Evolutionary conservation across 371 early-diverging fungal genomes (phyloP).

Genomic region (Mortierella sp.): DNA sequence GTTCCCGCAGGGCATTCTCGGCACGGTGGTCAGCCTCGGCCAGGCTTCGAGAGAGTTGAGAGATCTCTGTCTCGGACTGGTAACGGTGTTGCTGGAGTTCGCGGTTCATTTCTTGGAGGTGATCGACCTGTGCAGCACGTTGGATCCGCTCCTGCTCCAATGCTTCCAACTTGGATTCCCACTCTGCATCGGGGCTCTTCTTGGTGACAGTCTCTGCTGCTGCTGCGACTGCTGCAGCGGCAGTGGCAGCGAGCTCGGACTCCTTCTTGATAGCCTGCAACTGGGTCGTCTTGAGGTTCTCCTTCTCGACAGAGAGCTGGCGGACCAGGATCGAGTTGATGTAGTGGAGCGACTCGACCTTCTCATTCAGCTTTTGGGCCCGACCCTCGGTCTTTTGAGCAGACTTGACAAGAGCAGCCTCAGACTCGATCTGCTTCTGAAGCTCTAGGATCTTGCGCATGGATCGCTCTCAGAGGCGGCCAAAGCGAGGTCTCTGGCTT

Average conservation of each 20-base stretch:
- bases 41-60: neutral
- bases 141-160: conserved; percentile 17
- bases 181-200: neutral
- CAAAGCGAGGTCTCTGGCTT: conserved; percentile 22
- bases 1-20: neutral
- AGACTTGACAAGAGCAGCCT: conserved; percentile 17
- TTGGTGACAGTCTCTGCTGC: neutral
- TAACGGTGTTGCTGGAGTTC: conserved; percentile 14
- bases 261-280: neutral
- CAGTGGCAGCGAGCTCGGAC: neutral
- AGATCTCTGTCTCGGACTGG: conserved; percentile 4
- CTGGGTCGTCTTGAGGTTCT: conserved; percentile 25
- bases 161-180: conserved; percentile 1
- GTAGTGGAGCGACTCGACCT: conserved; percentile 47
- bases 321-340: conserved; percentile 44
- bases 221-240: conserved; percentile 3
- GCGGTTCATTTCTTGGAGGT: conserved; percentile 4
- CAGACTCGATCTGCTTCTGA: conserved; percentile 19
- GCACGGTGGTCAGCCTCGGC: conserved; percentile 7
- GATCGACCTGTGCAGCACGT: neutral
- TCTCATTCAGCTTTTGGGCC: conserved; percentile 20
- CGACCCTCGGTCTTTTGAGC: conserved; percentile 22
- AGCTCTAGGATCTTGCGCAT: conserved; percentile 22
- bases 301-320: conserved; percentile 40
- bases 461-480: neutral